These are phyloP conservation scores for Starmerella apicola DNA, from an alignment of 805 yeast species.

Conservation along the genomic window DNA sequence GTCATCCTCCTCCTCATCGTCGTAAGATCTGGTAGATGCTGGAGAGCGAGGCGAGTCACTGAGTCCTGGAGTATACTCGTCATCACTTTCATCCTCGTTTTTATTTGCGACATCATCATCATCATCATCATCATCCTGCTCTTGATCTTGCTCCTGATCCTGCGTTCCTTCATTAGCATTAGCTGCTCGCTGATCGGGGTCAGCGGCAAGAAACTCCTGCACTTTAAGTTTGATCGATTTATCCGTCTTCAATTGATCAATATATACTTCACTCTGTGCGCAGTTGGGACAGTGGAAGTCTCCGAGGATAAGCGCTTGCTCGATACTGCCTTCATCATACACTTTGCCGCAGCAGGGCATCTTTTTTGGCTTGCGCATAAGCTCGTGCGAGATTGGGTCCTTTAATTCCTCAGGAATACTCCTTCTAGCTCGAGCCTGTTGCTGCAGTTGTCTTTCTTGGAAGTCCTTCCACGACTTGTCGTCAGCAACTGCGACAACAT, in stretches of 20 bases:
- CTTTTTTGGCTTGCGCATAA: conserved; percentile 58
- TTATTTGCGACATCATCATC: neutral
- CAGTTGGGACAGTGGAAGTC: conserved; percentile 92
- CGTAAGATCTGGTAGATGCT: neutral
- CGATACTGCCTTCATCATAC: conserved; percentile 51
- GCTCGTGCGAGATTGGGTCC: conserved; percentile 57
- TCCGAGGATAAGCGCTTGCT: conserved; percentile 54
- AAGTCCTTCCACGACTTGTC: conserved; percentile 77
- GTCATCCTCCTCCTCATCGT: neutral
- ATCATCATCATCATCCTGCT: neutral
- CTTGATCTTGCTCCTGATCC: neutral
- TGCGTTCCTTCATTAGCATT: neutral
- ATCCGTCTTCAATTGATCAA: conserved; percentile 60
- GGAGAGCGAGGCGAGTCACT: neutral
- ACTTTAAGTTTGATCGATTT: conserved; percentile 46
- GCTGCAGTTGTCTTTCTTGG: conserved; percentile 50
- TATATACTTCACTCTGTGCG: conserved; percentile 53
- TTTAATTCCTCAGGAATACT: conserved; percentile 44
- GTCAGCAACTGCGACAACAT: conserved; percentile 93
- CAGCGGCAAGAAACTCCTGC: conserved; percentile 28
- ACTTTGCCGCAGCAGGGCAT: conserved; percentile 67
- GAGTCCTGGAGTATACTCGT: conserved; percentile 10
- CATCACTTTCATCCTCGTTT: conserved; percentile 3
- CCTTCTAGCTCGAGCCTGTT: conserved; percentile 33
- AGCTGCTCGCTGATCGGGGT: too few species aligned